Evolutionary conservation across 2,329 filamentous ascomycete genomes (phyloP).

Genomic region (Monosporascus sp.): DNA sequence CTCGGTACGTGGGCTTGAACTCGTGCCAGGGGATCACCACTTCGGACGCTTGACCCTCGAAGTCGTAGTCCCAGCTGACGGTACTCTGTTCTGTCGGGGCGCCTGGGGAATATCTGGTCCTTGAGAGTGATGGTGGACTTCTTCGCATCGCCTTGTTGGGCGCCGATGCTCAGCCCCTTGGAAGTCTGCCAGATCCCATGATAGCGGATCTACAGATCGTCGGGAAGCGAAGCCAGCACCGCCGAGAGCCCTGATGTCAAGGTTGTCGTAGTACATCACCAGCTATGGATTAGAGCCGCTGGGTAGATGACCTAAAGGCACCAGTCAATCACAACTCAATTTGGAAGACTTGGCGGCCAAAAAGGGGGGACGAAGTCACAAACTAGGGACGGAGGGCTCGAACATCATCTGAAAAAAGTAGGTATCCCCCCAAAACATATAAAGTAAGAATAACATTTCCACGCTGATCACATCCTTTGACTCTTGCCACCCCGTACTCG

Average conservation of each 20-base stretch:
- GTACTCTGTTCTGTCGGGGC: slow-evolving; percentile 64
- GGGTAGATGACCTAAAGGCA: background rate
- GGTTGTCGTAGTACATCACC: slow-evolving; percentile 55
- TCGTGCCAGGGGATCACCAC: slow-evolving; percentile 59
- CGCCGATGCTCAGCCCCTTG: slow-evolving; percentile 56
- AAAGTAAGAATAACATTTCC: background rate
- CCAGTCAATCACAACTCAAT: background rate
- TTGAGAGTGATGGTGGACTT: slow-evolving; percentile 72
- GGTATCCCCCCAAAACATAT: background rate
- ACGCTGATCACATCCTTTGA: slow-evolving; percentile 42
- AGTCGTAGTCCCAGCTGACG: slow-evolving; percentile 70
- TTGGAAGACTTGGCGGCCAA: background rate
- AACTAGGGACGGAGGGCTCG: background rate
- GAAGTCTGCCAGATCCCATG: slow-evolving; percentile 60
- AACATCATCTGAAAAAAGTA: background rate
- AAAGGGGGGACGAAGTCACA: background rate
- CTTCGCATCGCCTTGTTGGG: slow-evolving; percentile 55
- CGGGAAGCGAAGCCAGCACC: slow-evolving; percentile 81
- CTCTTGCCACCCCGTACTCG: slow-evolving; percentile 71
- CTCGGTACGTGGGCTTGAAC: slow-evolving; percentile 69
- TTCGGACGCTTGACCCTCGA: slow-evolving; percentile 34
- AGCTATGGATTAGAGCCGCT: slow-evolving; percentile 9
- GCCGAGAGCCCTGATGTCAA: slow-evolving; percentile 71
- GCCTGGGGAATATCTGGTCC: slow-evolving; percentile 54
- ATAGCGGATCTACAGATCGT: slow-evolving; percentile 54